Percentiles rank a stretch among this genome's conserved stretches.
Evolutionary conservation across 768 basidiomycete species (phyloP).

Genomic region (Mycena leptocephala): DNA sequence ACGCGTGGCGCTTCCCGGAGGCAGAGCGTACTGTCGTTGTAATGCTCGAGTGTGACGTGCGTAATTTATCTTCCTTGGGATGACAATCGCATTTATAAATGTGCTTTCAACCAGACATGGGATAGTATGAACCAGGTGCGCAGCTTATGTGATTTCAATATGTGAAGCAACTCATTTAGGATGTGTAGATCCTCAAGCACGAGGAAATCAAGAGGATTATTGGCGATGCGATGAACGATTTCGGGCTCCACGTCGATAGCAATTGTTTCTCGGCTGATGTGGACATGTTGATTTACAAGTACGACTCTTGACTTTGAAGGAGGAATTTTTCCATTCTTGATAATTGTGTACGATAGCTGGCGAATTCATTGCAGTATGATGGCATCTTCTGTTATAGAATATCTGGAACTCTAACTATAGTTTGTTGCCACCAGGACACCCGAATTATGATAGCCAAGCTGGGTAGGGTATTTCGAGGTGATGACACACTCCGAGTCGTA

Average conservation of each 20-base stretch:
- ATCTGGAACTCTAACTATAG: too few relatives aligned
- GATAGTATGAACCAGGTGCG: constrained; percentile 7
- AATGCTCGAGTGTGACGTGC: constrained; percentile 21
- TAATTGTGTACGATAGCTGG: neutral
- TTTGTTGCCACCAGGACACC: too few relatives aligned
- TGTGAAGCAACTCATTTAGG: neutral
- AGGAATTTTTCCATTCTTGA: neutral
- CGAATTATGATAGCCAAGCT: too few relatives aligned
- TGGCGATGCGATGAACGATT: too few relatives aligned
- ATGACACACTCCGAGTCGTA: too few relatives aligned
- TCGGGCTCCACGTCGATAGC: too few relatives aligned
- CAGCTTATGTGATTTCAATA: neutral
- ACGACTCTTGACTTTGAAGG: neutral
- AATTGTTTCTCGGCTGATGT: too few relatives aligned
- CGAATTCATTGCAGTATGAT: neutral
- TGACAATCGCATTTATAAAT: neutral
- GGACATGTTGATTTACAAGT: too few relatives aligned
- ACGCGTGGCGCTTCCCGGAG: neutral
- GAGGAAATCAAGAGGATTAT: too few relatives aligned
- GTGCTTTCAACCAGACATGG: neutral
- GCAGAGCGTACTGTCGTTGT: constrained; percentile 7
- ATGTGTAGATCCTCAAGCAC: constrained; percentile 6
- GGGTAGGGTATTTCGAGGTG: too few relatives aligned
- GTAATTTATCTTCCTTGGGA: neutral
- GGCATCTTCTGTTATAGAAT: too few relatives aligned